Evolutionary conservation across 1,139 yeast species (phyloP), one percentile per base, ranked within the genome.

Genomic region (Magnusiomyces tetraspermus): DNA sequence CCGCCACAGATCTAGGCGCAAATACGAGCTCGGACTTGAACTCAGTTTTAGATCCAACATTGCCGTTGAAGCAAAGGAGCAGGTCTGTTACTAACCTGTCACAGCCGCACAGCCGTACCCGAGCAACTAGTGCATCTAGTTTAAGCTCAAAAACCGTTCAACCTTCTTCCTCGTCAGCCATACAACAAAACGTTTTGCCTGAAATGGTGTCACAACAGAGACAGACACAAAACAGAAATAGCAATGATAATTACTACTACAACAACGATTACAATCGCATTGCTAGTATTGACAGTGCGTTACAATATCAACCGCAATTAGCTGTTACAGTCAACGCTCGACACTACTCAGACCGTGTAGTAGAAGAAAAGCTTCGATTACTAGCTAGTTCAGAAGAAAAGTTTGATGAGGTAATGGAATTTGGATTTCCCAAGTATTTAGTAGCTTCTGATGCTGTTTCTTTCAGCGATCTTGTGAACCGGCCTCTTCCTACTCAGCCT

Each of bases 391-490:
- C 63, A 1, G 55, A 57, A 19, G 41, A 48, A 28, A 57, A 53
- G 44, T 64, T 65, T 44, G 67, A 64, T 52, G 67, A 64, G 50
- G 53, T 65, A 31, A 51, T 63, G 21, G 67, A 64, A 52, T 57
- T 58, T 44, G 68, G 68, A 26, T 65, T 64, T 56, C 67, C 67
- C 8, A 45, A 52, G n/a, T 55, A 54, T 15, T 43, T 58, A 22
- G 50, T 52, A 13, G 47, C 54, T 2, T 50, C 55, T 15, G 58
- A 59, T 23, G 6, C 48, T n/a, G 15, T 42, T 24, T 26, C 45
- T 15, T 24, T 53, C 15, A 51, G 48, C 22, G 45, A 36, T 31
- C 3, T 33, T 5, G 17, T 17, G 10, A 4, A 33, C 4, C 10
- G n/a, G n/a, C 38, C 38, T 13, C 17, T 15, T 4, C 38, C 38